Base-by-base conservation (phyloP, 1,284 basidiomycete genomes). In the Mycena sp. region DNA sequence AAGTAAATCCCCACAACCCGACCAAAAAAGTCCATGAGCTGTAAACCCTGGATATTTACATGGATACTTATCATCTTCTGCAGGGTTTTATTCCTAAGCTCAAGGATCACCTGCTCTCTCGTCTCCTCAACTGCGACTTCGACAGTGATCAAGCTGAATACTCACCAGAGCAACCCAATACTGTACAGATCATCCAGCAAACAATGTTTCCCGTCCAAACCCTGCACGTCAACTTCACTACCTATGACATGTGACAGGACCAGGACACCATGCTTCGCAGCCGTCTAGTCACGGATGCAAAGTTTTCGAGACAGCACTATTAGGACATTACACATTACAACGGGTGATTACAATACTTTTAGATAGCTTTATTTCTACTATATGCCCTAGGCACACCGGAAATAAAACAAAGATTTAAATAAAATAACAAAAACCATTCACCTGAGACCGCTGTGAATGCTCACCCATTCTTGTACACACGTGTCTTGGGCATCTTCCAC, bases 231-330 rank as follows among this genome's bases (percentile, higher is more conserved):
- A 71, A 77, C 35, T 77, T 74, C 49, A 78, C 73, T 0, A 72
- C 70, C 0, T 79, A 79, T 55, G 71, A 74, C 43, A 44, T 77
- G 21, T 70, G 68, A 5, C 69, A 72, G 21, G 55, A 69, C 7
- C 72, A 69, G 19, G 76, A 77, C 58, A 61, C 64, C 0, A 64
- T 78, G n/a, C n/a, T n/a, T n/a, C n/a, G n/a, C n/a, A n/a, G n/a
- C n/a, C n/a, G n/a, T n/a, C n/a, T n/a, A n/a, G n/a, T n/a, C n/a
- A n/a, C n/a, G n/a, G n/a, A n/a, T n/a, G n/a, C n/a, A n/a, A n/a
- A n/a, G n/a, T n/a, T n/a, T n/a, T n/a, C n/a, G n/a, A n/a, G n/a
- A n/a, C n/a, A n/a, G n/a, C n/a, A n/a, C n/a, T n/a, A n/a, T n/a
- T n/a, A n/a, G n/a, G n/a, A n/a, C n/a, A n/a, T n/a, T n/a, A n/a